Evolutionary conservation across 768 basidiomycete species (phyloP).

Genomic region (Tricholoma flavovirens): DNA sequence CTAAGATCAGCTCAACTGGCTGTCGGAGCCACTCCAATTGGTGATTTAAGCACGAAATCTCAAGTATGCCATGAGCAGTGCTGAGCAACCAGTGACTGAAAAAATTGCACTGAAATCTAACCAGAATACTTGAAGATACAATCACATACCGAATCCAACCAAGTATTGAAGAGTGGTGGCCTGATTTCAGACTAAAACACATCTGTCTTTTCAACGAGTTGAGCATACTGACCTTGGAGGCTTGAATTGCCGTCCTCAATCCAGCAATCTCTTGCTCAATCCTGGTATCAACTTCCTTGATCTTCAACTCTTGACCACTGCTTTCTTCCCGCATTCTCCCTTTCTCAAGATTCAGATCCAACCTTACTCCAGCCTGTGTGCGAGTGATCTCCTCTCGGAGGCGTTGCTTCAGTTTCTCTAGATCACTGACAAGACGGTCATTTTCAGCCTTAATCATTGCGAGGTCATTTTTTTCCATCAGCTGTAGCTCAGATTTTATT

Average conservation of each 20-base stretch:
- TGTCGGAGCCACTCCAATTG: no score
- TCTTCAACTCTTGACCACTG: conserved; percentile 87
- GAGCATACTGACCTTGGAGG: conserved; percentile 58
- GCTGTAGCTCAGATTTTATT: conserved; percentile 91
- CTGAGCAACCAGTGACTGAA: conserved; percentile 79
- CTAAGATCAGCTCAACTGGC: no score
- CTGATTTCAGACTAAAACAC: conserved; percentile 27
- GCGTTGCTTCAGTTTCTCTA: conserved; percentile 92
- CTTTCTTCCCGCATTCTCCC: conserved; percentile 92
- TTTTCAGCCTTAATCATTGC: conserved; percentile 95
- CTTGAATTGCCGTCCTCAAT: conserved; percentile 76
- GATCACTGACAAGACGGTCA: conserved; percentile 84
- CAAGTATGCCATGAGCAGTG: conserved; percentile 82
- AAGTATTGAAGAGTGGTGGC: conserved; percentile 84
- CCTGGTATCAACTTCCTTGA: conserved; percentile 94
- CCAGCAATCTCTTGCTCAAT: conserved; percentile 96
- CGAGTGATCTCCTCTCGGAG: conserved; percentile 87
- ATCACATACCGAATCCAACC: conserved; percentile 72
- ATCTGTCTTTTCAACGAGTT: background rate
- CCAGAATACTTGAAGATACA: background rate
- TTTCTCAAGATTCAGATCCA: conserved; percentile 96
- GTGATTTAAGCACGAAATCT: conserved; percentile 51
- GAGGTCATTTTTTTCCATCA: conserved; percentile 96
- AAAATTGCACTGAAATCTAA: conserved; percentile 5
- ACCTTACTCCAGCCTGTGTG: conserved; percentile 87